A percentile compares a stretch with the other conserved stretches of the same genome.
Conservation (phyloP, 495 filamentous ascomycete genomes). For the Aspergillus steynii region DNA sequence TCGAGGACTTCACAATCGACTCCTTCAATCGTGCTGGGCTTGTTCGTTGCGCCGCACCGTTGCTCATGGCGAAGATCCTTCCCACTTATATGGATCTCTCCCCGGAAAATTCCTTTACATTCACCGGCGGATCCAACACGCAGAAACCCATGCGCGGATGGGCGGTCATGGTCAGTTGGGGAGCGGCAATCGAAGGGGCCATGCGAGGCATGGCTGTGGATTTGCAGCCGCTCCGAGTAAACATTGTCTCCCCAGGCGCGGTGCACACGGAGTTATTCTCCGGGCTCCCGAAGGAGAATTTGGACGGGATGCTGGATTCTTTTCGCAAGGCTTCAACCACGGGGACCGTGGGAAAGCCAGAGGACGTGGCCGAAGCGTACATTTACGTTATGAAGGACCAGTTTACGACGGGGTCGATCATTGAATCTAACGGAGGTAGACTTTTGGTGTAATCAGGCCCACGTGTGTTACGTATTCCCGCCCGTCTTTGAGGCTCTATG, state of each 20-base stretch:
- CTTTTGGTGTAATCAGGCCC: too few species aligned
- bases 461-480: too few species aligned
- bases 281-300: not conserved
- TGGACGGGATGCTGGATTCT: not conserved
- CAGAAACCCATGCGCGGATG: too few species aligned
- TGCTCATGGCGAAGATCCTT: too few species aligned
- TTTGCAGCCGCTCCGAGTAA: not conserved
- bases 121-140: too few species aligned
- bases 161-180: too few species aligned
- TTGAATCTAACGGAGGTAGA: not conserved
- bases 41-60: too few species aligned
- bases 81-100: too few species aligned
- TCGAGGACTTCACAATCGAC: too few species aligned
- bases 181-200: slow-evolving; percentile 6
- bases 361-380: not conserved
- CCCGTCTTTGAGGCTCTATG: too few species aligned
- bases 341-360: not conserved
- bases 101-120: too few species aligned
- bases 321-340: not conserved
- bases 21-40: too few species aligned
- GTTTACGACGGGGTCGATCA: not conserved
- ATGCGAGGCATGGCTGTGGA: not conserved
- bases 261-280: not conserved
- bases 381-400: not conserved
- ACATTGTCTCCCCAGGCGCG: not conserved